Evolutionary conservation across 1,139 yeast genomes (phyloP).

Genomic region (Blastobotrys niveus): DNA sequence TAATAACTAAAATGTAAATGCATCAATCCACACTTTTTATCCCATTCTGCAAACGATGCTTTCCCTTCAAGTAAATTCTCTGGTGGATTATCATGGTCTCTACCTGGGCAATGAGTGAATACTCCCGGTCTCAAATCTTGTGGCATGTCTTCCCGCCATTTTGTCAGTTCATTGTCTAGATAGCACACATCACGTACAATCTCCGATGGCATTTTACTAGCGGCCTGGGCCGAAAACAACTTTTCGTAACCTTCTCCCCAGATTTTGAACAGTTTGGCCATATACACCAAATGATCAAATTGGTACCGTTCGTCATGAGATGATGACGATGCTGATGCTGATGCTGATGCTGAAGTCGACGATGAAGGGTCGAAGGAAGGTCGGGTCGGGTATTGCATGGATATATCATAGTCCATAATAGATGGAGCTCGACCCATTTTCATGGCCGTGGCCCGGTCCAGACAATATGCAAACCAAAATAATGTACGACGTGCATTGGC

Average conservation of each 20-base stretch:
- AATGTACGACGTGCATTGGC: conserved; percentile 39
- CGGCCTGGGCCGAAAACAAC: conserved; percentile 33
- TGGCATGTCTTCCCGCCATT: conserved; percentile 32
- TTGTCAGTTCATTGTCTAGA: conserved; percentile 31
- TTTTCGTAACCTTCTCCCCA: conserved; percentile 28
- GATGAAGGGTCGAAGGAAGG: too few relatives aligned
- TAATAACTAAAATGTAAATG: conserved; percentile 25
- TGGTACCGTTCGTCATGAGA: not conserved
- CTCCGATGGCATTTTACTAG: conserved; percentile 28
- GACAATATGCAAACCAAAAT: conserved; percentile 53
- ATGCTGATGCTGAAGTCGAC: too few relatives aligned
- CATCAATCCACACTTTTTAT: conserved; percentile 12
- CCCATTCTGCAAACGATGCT: conserved; percentile 8
- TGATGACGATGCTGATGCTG: not conserved
- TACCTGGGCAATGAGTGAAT: too few relatives aligned
- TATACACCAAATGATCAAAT: conserved; percentile 10
- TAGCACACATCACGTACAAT: conserved; percentile 26
- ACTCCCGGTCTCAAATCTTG: conserved; percentile 25
- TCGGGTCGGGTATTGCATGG: conserved; percentile 21
- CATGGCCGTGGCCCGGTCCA: conserved; percentile 52
- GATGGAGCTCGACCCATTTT: conserved; percentile 58
- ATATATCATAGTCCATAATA: conserved; percentile 44
- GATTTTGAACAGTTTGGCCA: conserved; percentile 22
- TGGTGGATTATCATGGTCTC: not conserved
- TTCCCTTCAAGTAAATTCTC: not conserved